Conservation (phyloP, 2,329 filamentous ascomycete species). For the Fusarium fujikuroi region DNA sequence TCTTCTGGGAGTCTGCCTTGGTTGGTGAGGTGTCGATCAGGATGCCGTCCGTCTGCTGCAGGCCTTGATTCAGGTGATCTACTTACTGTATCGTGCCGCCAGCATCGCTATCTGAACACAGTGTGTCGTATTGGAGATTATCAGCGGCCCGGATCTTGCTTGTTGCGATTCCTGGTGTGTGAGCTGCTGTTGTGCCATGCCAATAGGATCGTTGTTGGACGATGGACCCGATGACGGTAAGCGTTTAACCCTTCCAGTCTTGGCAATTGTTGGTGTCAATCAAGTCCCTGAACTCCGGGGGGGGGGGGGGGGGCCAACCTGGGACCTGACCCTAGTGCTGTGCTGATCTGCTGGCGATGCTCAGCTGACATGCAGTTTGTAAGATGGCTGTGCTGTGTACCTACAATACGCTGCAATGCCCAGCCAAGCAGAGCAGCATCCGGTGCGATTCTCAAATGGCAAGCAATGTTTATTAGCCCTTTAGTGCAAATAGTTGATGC, state of each 20-base stretch:
- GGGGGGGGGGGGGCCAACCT: neutral
- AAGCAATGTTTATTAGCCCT: neutral
- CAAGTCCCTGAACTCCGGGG: conserved; percentile 31
- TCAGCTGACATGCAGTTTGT: conserved; percentile 35
- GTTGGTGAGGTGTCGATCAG: conserved; percentile 26
- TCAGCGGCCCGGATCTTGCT: conserved; percentile 31
- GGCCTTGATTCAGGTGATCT: neutral
- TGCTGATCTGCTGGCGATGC: conserved; percentile 37
- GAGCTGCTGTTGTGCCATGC: neutral
- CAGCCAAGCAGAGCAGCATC: neutral
- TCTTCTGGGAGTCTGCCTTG: conserved; percentile 22
- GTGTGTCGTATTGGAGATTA: neutral
- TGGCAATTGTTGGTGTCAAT: conserved; percentile 34
- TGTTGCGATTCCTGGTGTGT: conserved; percentile 22
- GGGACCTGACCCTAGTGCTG: conserved; percentile 30
- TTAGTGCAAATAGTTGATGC: conserved; percentile 2
- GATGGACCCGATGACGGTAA: conserved; percentile 36
- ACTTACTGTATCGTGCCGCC: conserved; percentile 6
- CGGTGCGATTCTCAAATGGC: neutral
- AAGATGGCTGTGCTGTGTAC: conserved; percentile 36
- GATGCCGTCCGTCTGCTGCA: neutral
- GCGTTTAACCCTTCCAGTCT: conserved; percentile 27
- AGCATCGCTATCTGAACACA: neutral
- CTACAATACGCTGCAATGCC: conserved; percentile 6
- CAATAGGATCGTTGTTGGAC: conserved; percentile 14